Conservation (phyloP, 352 stramenopile genomes). For the Globisporangium alternatum region DNA sequence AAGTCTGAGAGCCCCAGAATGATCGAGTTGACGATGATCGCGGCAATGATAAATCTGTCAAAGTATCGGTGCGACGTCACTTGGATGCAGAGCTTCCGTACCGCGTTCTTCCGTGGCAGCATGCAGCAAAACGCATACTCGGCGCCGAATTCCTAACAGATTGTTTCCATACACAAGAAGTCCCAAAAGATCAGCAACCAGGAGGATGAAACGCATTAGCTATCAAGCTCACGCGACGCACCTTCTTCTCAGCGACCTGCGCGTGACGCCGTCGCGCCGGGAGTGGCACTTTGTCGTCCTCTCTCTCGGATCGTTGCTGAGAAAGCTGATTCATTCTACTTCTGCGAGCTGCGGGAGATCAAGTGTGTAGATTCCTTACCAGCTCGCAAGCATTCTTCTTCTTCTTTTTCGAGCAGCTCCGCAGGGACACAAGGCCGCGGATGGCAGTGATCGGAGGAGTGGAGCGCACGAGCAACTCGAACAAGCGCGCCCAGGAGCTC, state of each 20-base stretch:
- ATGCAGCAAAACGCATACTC: conserved; percentile 41
- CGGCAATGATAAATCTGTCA: conserved; percentile 81
- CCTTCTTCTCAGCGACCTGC: conserved; percentile 16
- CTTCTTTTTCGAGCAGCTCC: background rate
- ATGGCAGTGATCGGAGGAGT: background rate
- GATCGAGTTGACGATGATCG: conserved; percentile 86
- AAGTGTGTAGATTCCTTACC: background rate
- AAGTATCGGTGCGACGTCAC: conserved; percentile 65
- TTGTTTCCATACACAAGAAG: background rate
- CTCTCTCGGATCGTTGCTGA: conserved; percentile 9
- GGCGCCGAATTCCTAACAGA: conserved; percentile 36
- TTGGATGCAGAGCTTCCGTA: conserved; percentile 49
- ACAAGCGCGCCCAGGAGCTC: background rate
- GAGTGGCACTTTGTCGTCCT: conserved; percentile 6
- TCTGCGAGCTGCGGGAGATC: background rate
- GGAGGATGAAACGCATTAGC: too few relatives aligned
- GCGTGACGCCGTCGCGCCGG: conserved; percentile 5
- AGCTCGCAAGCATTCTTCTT: conserved; percentile 13
- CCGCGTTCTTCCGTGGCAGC: conserved; percentile 41
- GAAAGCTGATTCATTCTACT: conserved; percentile 10
- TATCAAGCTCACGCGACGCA: background rate
- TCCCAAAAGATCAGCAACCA: background rate
- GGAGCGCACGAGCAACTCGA: background rate
- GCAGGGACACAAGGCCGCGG: background rate
- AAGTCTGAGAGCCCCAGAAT: conserved; percentile 87